Base-by-base conservation (phyloP, 225 moss, liverwort and hornwort genomes). In the Pleurozium schreberi region DNA sequence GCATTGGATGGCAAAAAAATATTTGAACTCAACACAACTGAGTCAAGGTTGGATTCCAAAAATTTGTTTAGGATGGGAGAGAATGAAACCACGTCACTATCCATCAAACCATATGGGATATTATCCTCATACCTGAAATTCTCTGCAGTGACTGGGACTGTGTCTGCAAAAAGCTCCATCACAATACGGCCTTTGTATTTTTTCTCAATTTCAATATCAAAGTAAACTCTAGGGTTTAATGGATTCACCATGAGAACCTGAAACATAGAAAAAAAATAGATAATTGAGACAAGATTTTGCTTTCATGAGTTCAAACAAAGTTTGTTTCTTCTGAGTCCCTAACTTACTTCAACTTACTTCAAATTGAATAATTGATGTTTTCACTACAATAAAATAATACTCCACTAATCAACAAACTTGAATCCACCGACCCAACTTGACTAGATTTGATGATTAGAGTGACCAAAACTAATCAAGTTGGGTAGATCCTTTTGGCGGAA, bases 121-220 rank as follows among this genome's bases (percentile, higher is more conserved):
- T 45, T 66, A 19, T 45, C 47, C 8, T 71, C 38, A 27, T 55
- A 93, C 92, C 91, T 95, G 59, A 97, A 97, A 85, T 96, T 97
- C 87, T 96, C 96, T 7, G 91, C 93, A n/a, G 92, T 96, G 61
- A 93, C 47, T 6, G 95, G 95, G 50, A 92, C 92, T 2, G 92
- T 92, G 57, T 97, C 96, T 61, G 91, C 91, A 83, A 87, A 97
- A 36, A 97, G 89, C 58, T 97, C 97, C 95, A 97, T 97, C 8
- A 88, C 86, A 19, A 96, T 96, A 33, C 96, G 90, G 18, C 96
- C 96, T 45, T 80, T 60, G 38, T 23, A 65, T 25, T 70, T 60
- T 23, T 88, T 88, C 65, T 94, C 95, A 40, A 97, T 97, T 70
- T 88, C 89, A 66, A 95, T 90, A 84, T 97, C 96, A 50, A 96